Percentiles rank a stretch among this genome's conserved stretches.
phyloP scores from a whole-genome alignment of 1,284 basidiomycete genomes.

The Flammula alnicola region DNA sequence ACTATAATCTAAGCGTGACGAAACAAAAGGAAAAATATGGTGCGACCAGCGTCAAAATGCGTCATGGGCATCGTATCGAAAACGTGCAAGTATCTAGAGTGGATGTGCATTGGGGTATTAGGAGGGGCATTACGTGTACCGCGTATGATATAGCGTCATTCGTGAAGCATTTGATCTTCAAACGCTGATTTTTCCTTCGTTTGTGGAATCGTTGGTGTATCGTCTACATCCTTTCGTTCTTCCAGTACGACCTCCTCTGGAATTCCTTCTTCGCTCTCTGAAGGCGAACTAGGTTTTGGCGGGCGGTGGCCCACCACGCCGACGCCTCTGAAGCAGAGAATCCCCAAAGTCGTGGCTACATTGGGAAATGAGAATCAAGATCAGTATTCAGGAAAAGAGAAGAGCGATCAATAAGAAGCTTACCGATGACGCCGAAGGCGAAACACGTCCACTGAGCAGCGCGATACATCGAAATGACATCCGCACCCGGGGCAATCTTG shows the following conservation, averaged over 20 bases:
- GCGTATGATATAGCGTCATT: no score
- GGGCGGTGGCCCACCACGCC: slow-evolving; percentile 57
- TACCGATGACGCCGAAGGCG: slow-evolving; percentile 62
- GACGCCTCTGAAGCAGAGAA: slow-evolving; percentile 59
- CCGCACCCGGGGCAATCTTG: slow-evolving; percentile 37
- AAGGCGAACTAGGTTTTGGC: slow-evolving; percentile 1
- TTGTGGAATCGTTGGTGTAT: no score
- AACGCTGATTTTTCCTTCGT: no score
- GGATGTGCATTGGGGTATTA: no score
- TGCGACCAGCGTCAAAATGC: no score
- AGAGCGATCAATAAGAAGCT: slow-evolving; percentile 3
- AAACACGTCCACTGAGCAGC: slow-evolving; percentile 69
- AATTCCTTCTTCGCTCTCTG: neutral
- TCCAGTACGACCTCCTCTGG: neutral
- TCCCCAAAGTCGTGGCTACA: slow-evolving; percentile 55
- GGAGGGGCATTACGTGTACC: no score
- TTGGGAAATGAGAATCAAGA: neutral
- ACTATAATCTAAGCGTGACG: no score
- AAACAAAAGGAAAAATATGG: no score
- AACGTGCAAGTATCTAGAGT: no score
- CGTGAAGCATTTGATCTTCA: no score
- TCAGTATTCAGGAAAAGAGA: neutral
- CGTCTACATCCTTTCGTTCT: slow-evolving; percentile 8
- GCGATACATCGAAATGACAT: slow-evolving; percentile 56
- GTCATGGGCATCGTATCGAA: no score